phyloP scores from a whole-genome alignment of 371 early-diverging fungal species.

The Mortierella sp. region DNA sequence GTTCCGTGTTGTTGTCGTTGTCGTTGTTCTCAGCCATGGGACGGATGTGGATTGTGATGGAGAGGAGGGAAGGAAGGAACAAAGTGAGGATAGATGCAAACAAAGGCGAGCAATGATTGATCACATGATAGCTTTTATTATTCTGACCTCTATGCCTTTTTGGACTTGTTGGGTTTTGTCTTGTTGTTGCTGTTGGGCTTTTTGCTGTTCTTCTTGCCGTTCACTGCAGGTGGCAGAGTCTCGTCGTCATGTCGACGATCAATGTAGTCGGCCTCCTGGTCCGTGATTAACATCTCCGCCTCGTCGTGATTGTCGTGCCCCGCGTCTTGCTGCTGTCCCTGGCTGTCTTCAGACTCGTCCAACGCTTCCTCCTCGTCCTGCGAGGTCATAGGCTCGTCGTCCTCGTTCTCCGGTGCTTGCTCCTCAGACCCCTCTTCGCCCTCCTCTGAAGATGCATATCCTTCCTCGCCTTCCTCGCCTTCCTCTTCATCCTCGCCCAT shows the following conservation, averaged over 20 bases:
- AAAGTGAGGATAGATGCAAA: background rate
- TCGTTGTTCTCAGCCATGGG: background rate
- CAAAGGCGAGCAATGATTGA: background rate
- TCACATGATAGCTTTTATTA: slow-evolving; percentile 4
- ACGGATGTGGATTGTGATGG: background rate
- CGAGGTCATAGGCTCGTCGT: slow-evolving; percentile 10
- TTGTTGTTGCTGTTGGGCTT: slow-evolving; percentile 2
- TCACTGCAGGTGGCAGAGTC: background rate
- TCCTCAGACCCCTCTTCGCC: slow-evolving; percentile 6
- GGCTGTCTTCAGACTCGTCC: slow-evolving; percentile 16
- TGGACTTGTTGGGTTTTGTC: slow-evolving; percentile 8
- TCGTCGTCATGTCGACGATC: slow-evolving; percentile 49
- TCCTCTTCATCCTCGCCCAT: slow-evolving; percentile 4
- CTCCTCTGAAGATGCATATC: background rate
- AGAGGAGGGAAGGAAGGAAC: background rate
- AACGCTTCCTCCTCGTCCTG: slow-evolving; percentile 31
- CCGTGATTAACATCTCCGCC: slow-evolving; percentile 42
- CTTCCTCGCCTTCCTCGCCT: background rate
- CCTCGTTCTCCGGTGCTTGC: background rate
- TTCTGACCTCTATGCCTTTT: background rate
- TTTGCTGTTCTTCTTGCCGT: background rate
- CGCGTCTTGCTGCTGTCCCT: slow-evolving; percentile 8
- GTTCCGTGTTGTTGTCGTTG: slow-evolving; percentile 12
- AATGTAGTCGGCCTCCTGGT: slow-evolving; percentile 44
- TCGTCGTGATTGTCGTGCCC: slow-evolving; percentile 38